A percentile compares a stretch with the other conserved stretches of the same genome.
Evolutionary conservation across 1,139 yeast genomes (phyloP).

Genomic region (Taiozyma sp.): DNA sequence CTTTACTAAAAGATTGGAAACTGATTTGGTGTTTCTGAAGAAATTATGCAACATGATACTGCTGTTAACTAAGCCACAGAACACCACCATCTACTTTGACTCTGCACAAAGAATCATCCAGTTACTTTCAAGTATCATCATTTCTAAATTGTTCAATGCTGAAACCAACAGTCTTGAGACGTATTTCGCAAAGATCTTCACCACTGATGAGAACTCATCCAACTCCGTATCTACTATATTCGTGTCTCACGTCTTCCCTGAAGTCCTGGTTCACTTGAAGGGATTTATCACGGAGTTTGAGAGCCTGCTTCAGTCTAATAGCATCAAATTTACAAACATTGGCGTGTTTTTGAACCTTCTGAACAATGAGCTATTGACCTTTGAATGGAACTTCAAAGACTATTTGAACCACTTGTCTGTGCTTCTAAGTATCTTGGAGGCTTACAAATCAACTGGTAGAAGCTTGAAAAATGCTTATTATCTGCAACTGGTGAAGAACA

Average conservation of each 20-base stretch:
- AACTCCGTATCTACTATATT: constrained; percentile 14
- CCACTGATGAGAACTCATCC: constrained; percentile 10
- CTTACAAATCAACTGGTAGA: constrained; percentile 15
- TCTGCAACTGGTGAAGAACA: constrained; percentile 12
- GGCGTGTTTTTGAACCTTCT: constrained; percentile 16
- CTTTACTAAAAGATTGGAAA: constrained; percentile 16
- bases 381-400: constrained; percentile 23
- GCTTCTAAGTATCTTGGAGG: constrained; percentile 14
- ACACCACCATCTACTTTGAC: constrained; percentile 24
- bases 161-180: constrained; percentile 21
- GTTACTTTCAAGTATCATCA: constrained; percentile 19
- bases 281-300: constrained; percentile 24
- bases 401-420: constrained; percentile 22
- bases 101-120: constrained; percentile 19
- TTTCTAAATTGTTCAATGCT: constrained; percentile 20
- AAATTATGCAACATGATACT: constrained; percentile 24
- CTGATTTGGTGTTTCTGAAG: constrained; percentile 16
- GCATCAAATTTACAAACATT: constrained; percentile 17
- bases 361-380: constrained; percentile 15
- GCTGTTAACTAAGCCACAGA: constrained; percentile 27
- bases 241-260: constrained; percentile 23
- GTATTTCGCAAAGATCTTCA: constrained; percentile 16
- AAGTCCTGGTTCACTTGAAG: constrained; percentile 22
- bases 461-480: constrained; percentile 13
- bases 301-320: constrained; percentile 13